Evolutionary conservation across 441 rosid species (phyloP), one percentile per base, ranked within the genome.

Genomic region (Erysimum pusillum): DNA sequence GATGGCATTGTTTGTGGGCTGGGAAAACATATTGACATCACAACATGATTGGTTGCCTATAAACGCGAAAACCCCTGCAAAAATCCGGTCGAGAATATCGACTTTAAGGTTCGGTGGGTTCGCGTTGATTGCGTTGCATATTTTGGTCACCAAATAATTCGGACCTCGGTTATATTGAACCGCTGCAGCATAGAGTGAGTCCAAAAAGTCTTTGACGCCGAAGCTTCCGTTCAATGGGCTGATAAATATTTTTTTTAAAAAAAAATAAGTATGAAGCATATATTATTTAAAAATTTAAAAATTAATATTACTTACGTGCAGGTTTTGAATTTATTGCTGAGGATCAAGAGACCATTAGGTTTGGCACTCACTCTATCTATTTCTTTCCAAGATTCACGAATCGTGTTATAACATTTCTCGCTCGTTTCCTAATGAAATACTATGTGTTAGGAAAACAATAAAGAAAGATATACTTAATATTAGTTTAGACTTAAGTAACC

Each of bases 161-260:
- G 90, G 83, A 28, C 89, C 91, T 0, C 41, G 35, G 56, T 94
- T 88, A 63, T 88, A 94, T 58, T 89, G 97, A 59, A 90, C 97
- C 3, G 86, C 85, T 2, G 8, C 62, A 1, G 77, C 57, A 34
- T 86, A 90, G 14, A 82, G 12, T 0, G 22, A 4, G 36, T 64
- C 69, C 20, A 90, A 56, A 48, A 70, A 79, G 53, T 76, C 59
- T 83, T 87, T 89, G 4, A 94, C 86, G 73, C 81, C 70, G 6
- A 10, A 14, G 5, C 75, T 53, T 13, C 20, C 41, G 9, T 42
- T 67, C 63, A 94, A 42, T 4, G 89, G 85, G 2, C 95, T 90
- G 71, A 3, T 48, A 32, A 6, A 31, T 17, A 25, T 0, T 17
- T 17, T 14, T 22, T 22, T 22, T 22, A 1, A 1, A 2, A 9